These are phyloP conservation scores for Geosiphon pyriformis DNA, from an alignment of 192 early-diverging fungal species.

Conservation along the genomic window DNA sequence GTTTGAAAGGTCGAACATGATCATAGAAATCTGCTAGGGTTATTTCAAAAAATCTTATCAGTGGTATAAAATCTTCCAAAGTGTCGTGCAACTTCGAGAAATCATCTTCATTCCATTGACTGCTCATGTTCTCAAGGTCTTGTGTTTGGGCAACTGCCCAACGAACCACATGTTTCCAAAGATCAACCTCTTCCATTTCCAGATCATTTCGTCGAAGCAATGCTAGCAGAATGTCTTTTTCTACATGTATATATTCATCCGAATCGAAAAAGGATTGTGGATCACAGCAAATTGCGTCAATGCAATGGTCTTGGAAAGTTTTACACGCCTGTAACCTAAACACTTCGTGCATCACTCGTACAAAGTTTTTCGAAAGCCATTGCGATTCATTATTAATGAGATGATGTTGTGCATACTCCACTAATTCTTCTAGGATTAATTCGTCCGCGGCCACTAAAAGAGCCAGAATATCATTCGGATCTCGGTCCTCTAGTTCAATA, in stretches of 20 bases:
- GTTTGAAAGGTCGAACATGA: not conserved
- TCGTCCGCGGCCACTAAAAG: conserved; percentile 15
- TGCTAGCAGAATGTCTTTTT: conserved; percentile 3
- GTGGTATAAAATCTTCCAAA: not conserved
- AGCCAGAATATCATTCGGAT: not conserved
- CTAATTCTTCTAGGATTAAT: conserved; percentile 13
- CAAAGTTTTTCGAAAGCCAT: conserved; percentile 7
- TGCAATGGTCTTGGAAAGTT: conserved; percentile 2
- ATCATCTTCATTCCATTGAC: not conserved
- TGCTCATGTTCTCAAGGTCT: not conserved
- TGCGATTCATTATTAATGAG: conserved; percentile 10
- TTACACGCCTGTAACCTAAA: not conserved
- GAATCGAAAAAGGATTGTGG: conserved; percentile 5
- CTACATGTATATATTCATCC: not conserved
- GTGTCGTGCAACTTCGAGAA: not conserved
- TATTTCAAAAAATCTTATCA: conserved; percentile 16
- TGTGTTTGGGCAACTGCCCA: conserved; percentile 10
- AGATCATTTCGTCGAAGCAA: not conserved
- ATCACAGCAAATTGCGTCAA: conserved; percentile 4
- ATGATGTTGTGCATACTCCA: not conserved
- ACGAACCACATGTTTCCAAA: conserved; percentile 16
- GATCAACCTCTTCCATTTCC: conserved; percentile 6
- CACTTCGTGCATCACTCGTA: conserved; percentile 2
- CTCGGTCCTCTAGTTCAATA: not conserved
- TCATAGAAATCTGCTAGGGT: conserved; percentile 1